phyloP scores from a whole-genome alignment of 192 early-diverging fungal species.

The Geranomyces variabilis region DNA sequence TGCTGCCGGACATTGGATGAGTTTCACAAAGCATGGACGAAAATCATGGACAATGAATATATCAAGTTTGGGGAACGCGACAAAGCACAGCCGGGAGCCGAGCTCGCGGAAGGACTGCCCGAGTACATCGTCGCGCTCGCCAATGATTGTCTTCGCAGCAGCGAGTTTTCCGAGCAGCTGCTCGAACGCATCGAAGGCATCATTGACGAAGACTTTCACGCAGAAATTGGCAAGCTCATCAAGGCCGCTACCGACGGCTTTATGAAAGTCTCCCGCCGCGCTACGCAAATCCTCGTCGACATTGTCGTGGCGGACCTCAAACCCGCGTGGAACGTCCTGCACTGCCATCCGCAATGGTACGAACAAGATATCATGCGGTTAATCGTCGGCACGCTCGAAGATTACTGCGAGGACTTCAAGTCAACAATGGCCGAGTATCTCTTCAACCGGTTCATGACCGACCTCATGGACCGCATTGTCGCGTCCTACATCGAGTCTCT shows the following conservation, averaged over 20 bases:
- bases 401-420: slow-evolving; percentile 89
- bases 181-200: slow-evolving; percentile 52
- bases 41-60: slow-evolving; percentile 74
- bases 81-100: slow-evolving; percentile 47
- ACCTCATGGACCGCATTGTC: slow-evolving; percentile 84
- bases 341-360: slow-evolving; percentile 83
- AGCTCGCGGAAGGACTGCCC: slow-evolving; percentile 81
- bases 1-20: slow-evolving; percentile 77
- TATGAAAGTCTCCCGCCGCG: slow-evolving; percentile 81
- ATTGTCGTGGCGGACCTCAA: slow-evolving; percentile 83
- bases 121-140: slow-evolving; percentile 96
- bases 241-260: slow-evolving; percentile 85
- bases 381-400: slow-evolving; percentile 91
- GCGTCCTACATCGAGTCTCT: slow-evolving; percentile 86
- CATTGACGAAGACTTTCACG: slow-evolving; percentile 41
- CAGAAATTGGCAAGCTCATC: slow-evolving; percentile 48
- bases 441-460: slow-evolving; percentile 83
- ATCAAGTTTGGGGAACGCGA: slow-evolving; percentile 73
- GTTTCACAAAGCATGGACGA: slow-evolving; percentile 82
- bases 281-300: slow-evolving; percentile 76
- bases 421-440: slow-evolving; percentile 86
- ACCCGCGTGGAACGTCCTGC: slow-evolving; percentile 74
- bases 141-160: slow-evolving; percentile 90
- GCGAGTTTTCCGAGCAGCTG: slow-evolving; percentile 89
- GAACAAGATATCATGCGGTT: slow-evolving; percentile 83